Evolutionary conservation across 805 yeast genomes (phyloP).

Genomic region (Sugiyamaella boreocaroliniensis): DNA sequence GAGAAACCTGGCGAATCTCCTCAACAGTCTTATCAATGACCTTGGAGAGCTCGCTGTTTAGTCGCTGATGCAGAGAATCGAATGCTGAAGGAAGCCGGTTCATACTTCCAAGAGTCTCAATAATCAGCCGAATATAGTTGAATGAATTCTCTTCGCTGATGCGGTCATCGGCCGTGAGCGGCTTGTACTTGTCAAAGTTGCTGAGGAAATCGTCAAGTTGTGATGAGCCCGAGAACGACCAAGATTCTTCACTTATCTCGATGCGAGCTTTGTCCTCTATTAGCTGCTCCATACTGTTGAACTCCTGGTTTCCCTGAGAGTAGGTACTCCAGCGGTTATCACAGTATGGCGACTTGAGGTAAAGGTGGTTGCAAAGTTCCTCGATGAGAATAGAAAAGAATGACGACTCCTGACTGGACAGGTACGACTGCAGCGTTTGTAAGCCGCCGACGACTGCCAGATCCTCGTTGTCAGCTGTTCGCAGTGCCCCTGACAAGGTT

Average conservation of each 20-base stretch:
- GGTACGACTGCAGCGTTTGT: constrained; percentile 27
- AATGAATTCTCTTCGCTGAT: constrained; percentile 41
- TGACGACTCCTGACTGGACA: constrained; percentile 34
- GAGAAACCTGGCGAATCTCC: constrained; percentile 54
- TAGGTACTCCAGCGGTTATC: constrained; percentile 26
- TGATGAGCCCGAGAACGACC: constrained; percentile 20
- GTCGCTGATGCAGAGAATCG: constrained; percentile 46
- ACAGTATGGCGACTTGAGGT: constrained; percentile 42
- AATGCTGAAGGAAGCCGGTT: constrained; percentile 55
- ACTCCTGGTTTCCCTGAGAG: constrained; percentile 17
- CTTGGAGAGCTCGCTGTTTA: constrained; percentile 56
- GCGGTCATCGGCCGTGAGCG: constrained; percentile 10
- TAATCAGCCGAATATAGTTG: constrained; percentile 45
- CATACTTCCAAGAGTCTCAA: constrained; percentile 52
- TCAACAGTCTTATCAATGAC: constrained; percentile 57
- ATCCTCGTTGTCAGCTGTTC: constrained; percentile 27
- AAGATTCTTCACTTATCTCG: constrained; percentile 21
- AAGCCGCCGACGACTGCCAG: constrained; percentile 28
- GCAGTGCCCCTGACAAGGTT: constrained; percentile 41
- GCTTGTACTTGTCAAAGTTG: constrained; percentile 9
- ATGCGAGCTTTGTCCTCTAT: constrained; percentile 22
- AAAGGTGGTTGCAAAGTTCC: constrained; percentile 65
- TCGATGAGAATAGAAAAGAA: constrained; percentile 70
- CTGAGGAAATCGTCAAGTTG: constrained; percentile 20
- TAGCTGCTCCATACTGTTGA: constrained; percentile 18